These are phyloP conservation scores for Cryptococcus deneoformans DNA, from an alignment of 1,284 basidiomycete genomes.

Conservation along the genomic window DNA sequence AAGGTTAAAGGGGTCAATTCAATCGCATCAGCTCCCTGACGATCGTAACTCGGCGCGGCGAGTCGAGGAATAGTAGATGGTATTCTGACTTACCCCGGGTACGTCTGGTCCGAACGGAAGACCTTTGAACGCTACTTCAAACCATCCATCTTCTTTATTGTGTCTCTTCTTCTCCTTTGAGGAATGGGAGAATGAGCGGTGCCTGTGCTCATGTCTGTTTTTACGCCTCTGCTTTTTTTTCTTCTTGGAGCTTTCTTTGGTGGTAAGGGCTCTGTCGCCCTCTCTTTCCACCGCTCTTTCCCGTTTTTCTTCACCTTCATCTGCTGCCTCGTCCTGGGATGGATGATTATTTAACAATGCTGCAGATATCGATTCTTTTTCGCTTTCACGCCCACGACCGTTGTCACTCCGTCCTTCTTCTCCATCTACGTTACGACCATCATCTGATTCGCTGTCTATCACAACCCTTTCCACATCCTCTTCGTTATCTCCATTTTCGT, in stretches of 20 bases:
- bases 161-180: neutral
- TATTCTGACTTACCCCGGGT: conserved; percentile 11
- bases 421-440: neutral
- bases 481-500: no score
- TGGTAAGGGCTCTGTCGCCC: no score
- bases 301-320: neutral
- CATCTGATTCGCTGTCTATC: no score
- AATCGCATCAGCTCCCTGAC: neutral
- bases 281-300: neutral
- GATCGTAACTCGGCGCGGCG: neutral
- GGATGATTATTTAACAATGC: neutral
- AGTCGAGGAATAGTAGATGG: neutral
- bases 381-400: neutral
- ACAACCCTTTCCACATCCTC: no score
- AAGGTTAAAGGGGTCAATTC: neutral
- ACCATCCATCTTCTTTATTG: neutral
- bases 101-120: conserved; percentile 26
- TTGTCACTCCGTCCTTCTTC: neutral
- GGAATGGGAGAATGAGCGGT: neutral
- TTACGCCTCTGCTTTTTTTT: neutral
- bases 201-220: neutral
- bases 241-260: neutral
- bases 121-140: conserved; percentile 15
- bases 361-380: neutral
- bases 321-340: neutral